A percentile compares a stretch with the other conserved stretches of the same genome.
Conservation (phyloP, 2,329 filamentous ascomycete species). For the Arthrobotrys sphaeroides region DNA sequence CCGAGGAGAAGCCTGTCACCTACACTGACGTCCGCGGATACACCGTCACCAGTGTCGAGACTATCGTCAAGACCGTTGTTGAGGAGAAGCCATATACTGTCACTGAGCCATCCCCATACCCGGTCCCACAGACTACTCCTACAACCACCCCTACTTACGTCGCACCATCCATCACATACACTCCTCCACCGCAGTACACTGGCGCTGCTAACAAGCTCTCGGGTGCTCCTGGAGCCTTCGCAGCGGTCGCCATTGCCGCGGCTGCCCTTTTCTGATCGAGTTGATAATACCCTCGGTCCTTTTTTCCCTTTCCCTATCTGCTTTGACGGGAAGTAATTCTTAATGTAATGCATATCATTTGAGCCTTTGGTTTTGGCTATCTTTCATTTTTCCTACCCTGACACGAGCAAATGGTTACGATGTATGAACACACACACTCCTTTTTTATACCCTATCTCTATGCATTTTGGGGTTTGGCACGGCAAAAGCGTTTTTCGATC, state of each 20-base stretch:
- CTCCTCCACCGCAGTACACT: constrained; percentile 32
- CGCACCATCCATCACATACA: constrained; percentile 10
- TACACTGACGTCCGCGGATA: neutral
- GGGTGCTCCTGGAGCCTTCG: constrained; percentile 20
- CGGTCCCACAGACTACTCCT: neutral
- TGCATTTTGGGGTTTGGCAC: neutral
- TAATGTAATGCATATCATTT: constrained; percentile 30
- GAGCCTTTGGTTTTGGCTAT: neutral
- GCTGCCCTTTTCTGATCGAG: constrained; percentile 18
- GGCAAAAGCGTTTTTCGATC: constrained; percentile 9
- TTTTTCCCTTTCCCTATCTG: neutral
- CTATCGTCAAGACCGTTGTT: constrained; percentile 25
- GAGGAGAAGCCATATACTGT: constrained; percentile 14
- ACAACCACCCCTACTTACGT: constrained; percentile 18
- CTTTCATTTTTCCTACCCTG: neutral
- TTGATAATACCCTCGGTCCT: neutral
- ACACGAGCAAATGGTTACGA: neutral
- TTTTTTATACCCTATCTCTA: neutral
- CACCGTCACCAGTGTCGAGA: neutral
- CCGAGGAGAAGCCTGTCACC: too few relatives aligned
- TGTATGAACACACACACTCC: neutral
- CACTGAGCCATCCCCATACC: constrained; percentile 15
- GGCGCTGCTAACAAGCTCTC: constrained; percentile 38
- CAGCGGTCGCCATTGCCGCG: constrained; percentile 9
- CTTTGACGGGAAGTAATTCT: constrained; percentile 3